Percentiles rank a stretch among this genome's conserved stretches.
Conservation (phyloP, 2,329 filamentous ascomycete genomes). For the Dactylonectria macrodidyma region DNA sequence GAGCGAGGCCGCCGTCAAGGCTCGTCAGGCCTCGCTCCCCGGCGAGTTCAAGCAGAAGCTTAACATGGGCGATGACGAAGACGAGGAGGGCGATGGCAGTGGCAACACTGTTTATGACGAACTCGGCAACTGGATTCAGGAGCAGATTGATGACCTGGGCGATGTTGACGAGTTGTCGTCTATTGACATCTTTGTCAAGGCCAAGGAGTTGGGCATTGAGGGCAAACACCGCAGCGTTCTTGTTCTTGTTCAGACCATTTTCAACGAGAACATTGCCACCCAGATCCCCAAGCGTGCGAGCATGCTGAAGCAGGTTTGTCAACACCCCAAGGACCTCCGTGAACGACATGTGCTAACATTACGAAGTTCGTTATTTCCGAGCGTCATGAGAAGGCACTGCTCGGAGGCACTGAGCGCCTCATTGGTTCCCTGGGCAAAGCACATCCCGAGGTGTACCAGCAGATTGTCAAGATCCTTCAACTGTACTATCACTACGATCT, state of each 20-base stretch:
- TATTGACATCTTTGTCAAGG: slow-evolving; percentile 95
- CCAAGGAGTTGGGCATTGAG: slow-evolving; percentile 95
- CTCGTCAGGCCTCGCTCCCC: slow-evolving; percentile 93
- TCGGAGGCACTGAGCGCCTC: slow-evolving; percentile 95
- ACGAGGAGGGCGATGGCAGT: slow-evolving; percentile 84
- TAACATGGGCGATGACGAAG: slow-evolving; percentile 84
- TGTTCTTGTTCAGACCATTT: slow-evolving; percentile 93
- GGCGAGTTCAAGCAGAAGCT: slow-evolving; percentile 94
- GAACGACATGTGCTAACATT: slow-evolving; percentile 48
- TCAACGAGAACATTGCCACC: slow-evolving; percentile 89
- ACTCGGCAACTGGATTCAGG: slow-evolving; percentile 92
- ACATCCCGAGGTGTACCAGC: slow-evolving; percentile 80
- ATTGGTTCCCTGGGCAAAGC: slow-evolving; percentile 80
- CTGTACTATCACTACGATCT: slow-evolving; percentile 93
- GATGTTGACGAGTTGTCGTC: slow-evolving; percentile 86
- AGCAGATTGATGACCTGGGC: slow-evolving; percentile 79
- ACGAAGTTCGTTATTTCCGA: slow-evolving; percentile 85
- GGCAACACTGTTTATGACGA: slow-evolving; percentile 87
- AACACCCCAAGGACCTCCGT: neutral
- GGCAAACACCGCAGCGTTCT: slow-evolving; percentile 93
- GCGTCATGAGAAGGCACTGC: slow-evolving; percentile 93
- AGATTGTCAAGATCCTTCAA: slow-evolving; percentile 89
- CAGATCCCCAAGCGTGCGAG: slow-evolving; percentile 87
- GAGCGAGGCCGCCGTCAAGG: slow-evolving; percentile 94
- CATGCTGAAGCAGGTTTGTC: slow-evolving; percentile 88